phyloP scores from a whole-genome alignment of 345 rosid species.

The Chamaenerion angustifolium region DNA sequence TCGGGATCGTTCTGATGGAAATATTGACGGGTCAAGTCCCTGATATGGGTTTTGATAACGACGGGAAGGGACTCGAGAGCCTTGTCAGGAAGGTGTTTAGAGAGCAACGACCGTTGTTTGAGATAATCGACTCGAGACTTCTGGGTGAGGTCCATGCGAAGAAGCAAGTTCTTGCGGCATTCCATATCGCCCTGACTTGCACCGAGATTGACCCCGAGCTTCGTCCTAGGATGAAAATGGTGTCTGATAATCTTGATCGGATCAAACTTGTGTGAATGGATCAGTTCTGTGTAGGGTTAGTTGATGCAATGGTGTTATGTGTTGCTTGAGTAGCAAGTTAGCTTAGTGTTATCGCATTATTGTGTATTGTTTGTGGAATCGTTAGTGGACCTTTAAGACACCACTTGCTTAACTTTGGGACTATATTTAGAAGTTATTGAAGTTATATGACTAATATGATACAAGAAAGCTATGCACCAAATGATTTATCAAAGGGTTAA shows the following conservation, averaged over 20 bases:
- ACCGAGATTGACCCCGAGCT: slow-evolving; percentile 76
- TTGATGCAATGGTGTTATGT: too few relatives aligned
- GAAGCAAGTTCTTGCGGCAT: slow-evolving; percentile 52
- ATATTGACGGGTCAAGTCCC: slow-evolving; percentile 58
- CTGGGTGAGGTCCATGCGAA: slow-evolving; percentile 43
- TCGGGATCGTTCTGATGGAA: slow-evolving; percentile 80
- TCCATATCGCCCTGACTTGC: slow-evolving; percentile 81
- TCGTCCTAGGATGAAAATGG: slow-evolving; percentile 81
- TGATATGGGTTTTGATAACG: slow-evolving; percentile 41
- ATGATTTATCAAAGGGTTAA: too few relatives aligned
- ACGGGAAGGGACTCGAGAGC: slow-evolving; percentile 51
- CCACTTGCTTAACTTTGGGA: too few relatives aligned
- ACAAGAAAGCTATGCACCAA: too few relatives aligned
- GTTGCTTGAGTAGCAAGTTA: too few relatives aligned
- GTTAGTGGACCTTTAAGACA: too few relatives aligned
- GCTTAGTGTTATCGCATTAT: too few relatives aligned
- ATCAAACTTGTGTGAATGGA: slow-evolving; percentile 27
- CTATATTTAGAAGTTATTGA: too few relatives aligned
- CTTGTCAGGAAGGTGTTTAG: slow-evolving; percentile 51
- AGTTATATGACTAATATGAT: too few relatives aligned
- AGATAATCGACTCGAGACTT: slow-evolving; percentile 60
- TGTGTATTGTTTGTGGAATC: too few relatives aligned
- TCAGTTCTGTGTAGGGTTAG: too few relatives aligned
- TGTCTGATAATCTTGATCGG: slow-evolving; percentile 69
- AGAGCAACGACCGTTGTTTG: slow-evolving; percentile 55